These are phyloP conservation scores for Colletotrichum spinosum DNA, from an alignment of 2,329 filamentous ascomycete genomes.

Conservation along the genomic window DNA sequence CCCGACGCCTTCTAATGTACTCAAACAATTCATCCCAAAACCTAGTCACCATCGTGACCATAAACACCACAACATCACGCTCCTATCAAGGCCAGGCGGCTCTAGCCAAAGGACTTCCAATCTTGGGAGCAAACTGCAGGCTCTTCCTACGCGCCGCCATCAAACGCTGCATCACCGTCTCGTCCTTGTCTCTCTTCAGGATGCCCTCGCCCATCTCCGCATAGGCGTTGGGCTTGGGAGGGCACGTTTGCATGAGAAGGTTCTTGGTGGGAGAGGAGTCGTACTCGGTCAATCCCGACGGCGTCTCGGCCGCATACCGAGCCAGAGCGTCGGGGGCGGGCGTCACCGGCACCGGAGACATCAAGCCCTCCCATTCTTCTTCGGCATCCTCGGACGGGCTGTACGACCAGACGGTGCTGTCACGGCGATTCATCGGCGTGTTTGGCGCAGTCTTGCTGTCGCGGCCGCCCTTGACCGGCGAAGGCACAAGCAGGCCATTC, in stretches of 20 bases:
- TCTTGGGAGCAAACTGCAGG: slow-evolving; percentile 80
- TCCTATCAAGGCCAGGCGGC: slow-evolving; percentile 55
- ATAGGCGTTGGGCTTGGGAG: slow-evolving; percentile 58
- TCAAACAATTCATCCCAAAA: slow-evolving; percentile 5
- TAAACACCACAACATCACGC: background rate
- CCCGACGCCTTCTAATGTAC: slow-evolving; percentile 22
- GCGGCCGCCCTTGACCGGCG: slow-evolving; percentile 47
- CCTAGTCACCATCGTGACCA: background rate
- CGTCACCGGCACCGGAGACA: slow-evolving; percentile 70
- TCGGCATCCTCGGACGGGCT: slow-evolving; percentile 61
- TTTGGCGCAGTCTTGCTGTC: slow-evolving; percentile 53
- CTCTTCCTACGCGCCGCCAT: slow-evolving; percentile 82
- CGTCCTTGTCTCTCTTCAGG: slow-evolving; percentile 63
- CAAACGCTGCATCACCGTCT: slow-evolving; percentile 69
- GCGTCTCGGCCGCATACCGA: slow-evolving; percentile 62
- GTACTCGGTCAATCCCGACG: slow-evolving; percentile 46
- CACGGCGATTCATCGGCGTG: slow-evolving; percentile 63
- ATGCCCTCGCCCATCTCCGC: slow-evolving; percentile 57
- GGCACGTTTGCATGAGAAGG: slow-evolving; percentile 65
- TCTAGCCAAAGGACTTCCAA: slow-evolving; percentile 77
- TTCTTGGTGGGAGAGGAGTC: slow-evolving; percentile 51
- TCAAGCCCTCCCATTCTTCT: slow-evolving; percentile 56
- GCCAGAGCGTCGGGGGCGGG: slow-evolving; percentile 67
- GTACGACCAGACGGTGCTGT: slow-evolving; percentile 67
- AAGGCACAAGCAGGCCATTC: slow-evolving; percentile 71